Evolutionary conservation across 2,329 filamentous ascomycete species (phyloP), one percentile per base, ranked within the genome.

Genomic region (Clathrospora elynae): DNA sequence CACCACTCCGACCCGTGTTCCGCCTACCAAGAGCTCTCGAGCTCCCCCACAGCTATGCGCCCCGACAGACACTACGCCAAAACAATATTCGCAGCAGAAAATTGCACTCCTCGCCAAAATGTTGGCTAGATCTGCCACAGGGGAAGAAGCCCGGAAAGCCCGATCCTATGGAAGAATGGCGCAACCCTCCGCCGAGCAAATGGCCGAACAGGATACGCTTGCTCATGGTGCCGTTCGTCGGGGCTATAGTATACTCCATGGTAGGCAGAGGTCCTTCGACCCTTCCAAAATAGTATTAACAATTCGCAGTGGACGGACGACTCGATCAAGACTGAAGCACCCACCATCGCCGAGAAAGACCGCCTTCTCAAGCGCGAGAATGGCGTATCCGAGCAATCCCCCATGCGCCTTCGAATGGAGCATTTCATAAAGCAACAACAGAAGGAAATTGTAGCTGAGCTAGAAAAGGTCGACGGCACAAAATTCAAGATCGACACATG

Each of bases 341-440:
- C 87, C 19, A 81, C 86, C 26, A 88, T 96, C 56, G 90, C 90
- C 60, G 88, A 96, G 66, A 84, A 88, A 61, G 93, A 97, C 71
- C 84, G 82, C 53, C 79, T 90, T 50, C 80, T 83, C 57, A 96
- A 93, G 73, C 85, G 87, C 50, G 87, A 93, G 69, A 80, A 83
- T 42, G 83, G 84, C 52, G 80, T 97, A 35, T 86, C 79, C 33
- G 80, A 85, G 43, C 78, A 84, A 59, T 96, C 92, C 10, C 91
- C 93, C 2, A 97, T 99, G 92, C 90, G 93, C 41, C 80, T 99
- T 44, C 89, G 92, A 52, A 97, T 99, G 93, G 93, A 99, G 73
- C 84, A 88, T 62, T 88, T 97, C 68, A 95, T 97, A 72, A 93
- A 93, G 71, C 83, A 90, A 59, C 89, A 97, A 62, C 93, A 99